Percentiles rank a stretch among this genome's conserved stretches.
These are phyloP conservation scores for Boletus tomentosulus DNA, from an alignment of 768 basidiomycete genomes.

Conservation along the genomic window DNA sequence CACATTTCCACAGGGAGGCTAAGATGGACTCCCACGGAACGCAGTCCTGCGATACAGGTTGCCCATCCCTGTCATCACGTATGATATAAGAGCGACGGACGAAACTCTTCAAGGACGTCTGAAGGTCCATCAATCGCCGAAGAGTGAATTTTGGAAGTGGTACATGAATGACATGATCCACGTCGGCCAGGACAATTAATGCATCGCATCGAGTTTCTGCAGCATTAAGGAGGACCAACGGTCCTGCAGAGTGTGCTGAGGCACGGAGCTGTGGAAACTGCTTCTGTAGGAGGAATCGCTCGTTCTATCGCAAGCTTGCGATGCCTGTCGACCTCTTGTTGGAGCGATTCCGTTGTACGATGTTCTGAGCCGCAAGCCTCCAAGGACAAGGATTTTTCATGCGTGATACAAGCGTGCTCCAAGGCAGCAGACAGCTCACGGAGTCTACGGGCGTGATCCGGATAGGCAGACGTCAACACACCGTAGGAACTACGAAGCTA, in stretches of 20 bases:
- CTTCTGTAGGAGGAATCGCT: too few relatives aligned
- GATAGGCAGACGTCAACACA: neutral
- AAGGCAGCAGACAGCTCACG: neutral
- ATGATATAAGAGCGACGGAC: neutral
- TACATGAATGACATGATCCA: neutral
- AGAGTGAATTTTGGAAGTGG: neutral
- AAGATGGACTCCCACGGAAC: neutral
- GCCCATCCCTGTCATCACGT: neutral
- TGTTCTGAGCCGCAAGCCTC: too few relatives aligned
- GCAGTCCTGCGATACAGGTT: neutral
- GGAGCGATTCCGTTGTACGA: too few relatives aligned
- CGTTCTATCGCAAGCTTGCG: too few relatives aligned
- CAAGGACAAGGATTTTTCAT: neutral
- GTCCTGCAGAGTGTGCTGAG: neutral
- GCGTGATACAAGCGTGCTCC: neutral
- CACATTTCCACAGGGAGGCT: constrained; percentile 3
- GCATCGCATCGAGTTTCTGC: neutral
- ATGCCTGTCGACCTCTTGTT: too few relatives aligned
- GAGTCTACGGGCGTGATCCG: constrained; percentile 4
- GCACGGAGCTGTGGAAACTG: too few relatives aligned
- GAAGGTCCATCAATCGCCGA: neutral
- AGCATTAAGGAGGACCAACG: constrained; percentile 2
- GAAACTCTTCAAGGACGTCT: neutral
- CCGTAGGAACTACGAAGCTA: constrained; percentile 7
- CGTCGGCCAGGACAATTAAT: neutral